Evolutionary conservation across 345 rosid genomes (phyloP), one percentile per base, ranked within the genome.

Genomic region (Populus euphratica): DNA sequence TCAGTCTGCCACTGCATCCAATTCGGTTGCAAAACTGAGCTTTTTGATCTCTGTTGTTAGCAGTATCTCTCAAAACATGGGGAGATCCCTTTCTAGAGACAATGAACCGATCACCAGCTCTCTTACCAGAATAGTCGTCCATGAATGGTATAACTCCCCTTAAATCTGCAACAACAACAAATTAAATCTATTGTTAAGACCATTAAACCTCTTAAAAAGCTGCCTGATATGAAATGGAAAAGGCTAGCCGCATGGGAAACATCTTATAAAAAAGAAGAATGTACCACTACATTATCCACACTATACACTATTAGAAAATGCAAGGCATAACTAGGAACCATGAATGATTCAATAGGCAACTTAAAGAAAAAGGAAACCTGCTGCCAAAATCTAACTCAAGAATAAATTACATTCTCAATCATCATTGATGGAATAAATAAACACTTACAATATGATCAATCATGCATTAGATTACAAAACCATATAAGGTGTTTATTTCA

Each of bases 71-170:
- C 79, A 90, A 76, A 77, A 83, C 84, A 81, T 86, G 85, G 77
- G 90, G 83, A 63, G 84, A 78, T 14, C 91, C 86, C 82, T 90
- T 95, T 68, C 82, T 83, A 6, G 90, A 75, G 72, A 85, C 84
- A 66, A 82, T 80, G 79, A 83, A 77, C 70, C 84, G 83, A 64
- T 91, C 79, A 25, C 77, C 74, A 80, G 85, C 84, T 86, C 90
- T 86, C 85, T 91, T 92, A 77, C 94, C 86, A 13, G 96, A 85
- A 84, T 86, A 87, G 62, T 87, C 89, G 83, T 91, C 98, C 99
- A 96, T 96, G 75, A 81, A 79, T 54, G 70, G 65, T 70, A 72
- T n/a, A 59, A 31, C 71, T 29, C 65, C 59, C 66, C 50, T 66
- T 43, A 81, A 66, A 77, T 80, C 96, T 89, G 89, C 63, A 76